A percentile compares a stretch with the other conserved stretches of the same genome.
Evolutionary conservation across 108 stramenopile genomes (phyloP).

Genomic region (Stephanodiscus triporus): DNA sequence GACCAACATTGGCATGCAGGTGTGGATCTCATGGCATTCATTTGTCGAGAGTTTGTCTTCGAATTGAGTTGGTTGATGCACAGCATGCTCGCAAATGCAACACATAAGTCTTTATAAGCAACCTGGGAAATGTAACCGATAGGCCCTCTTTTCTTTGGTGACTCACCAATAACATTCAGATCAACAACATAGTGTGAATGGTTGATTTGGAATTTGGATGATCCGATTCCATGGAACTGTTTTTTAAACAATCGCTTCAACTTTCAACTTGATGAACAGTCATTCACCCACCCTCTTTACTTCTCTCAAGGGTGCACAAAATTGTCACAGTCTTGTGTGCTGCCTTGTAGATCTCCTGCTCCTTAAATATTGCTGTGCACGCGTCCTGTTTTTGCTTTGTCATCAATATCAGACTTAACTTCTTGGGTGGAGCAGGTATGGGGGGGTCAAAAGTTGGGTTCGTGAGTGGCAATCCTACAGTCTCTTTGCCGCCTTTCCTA

Average conservation of each 20-base stretch:
- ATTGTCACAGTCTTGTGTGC: neutral
- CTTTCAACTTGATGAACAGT: neutral
- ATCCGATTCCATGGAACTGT: neutral
- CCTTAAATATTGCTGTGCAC: neutral
- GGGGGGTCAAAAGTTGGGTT: no score
- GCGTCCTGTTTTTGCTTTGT: neutral
- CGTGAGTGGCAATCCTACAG: no score
- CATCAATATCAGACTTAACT: neutral
- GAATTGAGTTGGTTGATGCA: no score
- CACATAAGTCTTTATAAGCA: no score
- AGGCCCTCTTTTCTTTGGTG: no score
- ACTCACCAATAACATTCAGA: neutral
- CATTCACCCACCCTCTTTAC: no score
- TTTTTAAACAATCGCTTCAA: no score
- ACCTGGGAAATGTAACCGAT: no score
- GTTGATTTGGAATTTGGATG: neutral
- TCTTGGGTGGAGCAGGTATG: neutral
- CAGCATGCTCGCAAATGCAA: neutral
- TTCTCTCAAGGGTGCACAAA: neutral
- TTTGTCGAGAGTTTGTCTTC: neutral
- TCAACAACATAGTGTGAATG: neutral
- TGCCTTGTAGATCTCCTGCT: neutral
- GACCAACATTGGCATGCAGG: no score
- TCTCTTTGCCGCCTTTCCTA: no score
- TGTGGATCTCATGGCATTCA: neutral